Base-by-base conservation (phyloP, 179 eudicot species). In the Spinacia oleracea region DNA sequence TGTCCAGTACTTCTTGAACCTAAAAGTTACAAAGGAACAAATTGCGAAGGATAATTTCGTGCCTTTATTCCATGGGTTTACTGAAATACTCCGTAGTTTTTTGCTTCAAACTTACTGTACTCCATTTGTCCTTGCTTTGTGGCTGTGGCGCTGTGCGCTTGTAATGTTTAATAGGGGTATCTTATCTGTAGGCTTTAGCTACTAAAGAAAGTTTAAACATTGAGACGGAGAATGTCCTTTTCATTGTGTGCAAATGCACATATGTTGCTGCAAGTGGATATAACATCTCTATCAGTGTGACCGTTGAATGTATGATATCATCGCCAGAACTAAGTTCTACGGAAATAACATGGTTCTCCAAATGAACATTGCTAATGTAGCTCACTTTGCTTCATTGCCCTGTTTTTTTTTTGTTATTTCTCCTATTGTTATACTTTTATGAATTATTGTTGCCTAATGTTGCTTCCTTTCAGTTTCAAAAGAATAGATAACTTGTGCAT, bases 1-100 rank as follows among this genome's bases (percentile, higher is more conserved):
- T 79, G 25, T 82, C 51, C 80, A 92, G 94, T 92, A 92, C 73
- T 92, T 92, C 77, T 81, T 91, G 85, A 91, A 92, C 78, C 97
- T 93, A 32, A 91, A 92, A 89, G 78, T 89, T 51, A 86, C 89
- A 6, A 92, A 88, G 88, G 97, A 92, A 83, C 83, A 81, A 35
- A 85, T 92, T 76, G 88, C 91, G 51, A 80, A 81, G 76, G 92
- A 92, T 77, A 83, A 90, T 73, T 78, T 92, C 67, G 90, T 84
- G 45, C 97, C 97, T 72, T 80, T 86, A 46, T 88, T 90, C 75
- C 94, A 92, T 73, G 81, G 58, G 31, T 71, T 74, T 43, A 80
- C 79, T 8, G 85, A 84, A 70, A 87, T 88, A n/a, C n/a, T n/a
- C n/a, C n/a, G n/a, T n/a, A 93, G 96, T 91, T 74, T 23, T 11